Base-by-base conservation (phyloP, 1,284 basidiomycete species). In the Grifola frondosa region DNA sequence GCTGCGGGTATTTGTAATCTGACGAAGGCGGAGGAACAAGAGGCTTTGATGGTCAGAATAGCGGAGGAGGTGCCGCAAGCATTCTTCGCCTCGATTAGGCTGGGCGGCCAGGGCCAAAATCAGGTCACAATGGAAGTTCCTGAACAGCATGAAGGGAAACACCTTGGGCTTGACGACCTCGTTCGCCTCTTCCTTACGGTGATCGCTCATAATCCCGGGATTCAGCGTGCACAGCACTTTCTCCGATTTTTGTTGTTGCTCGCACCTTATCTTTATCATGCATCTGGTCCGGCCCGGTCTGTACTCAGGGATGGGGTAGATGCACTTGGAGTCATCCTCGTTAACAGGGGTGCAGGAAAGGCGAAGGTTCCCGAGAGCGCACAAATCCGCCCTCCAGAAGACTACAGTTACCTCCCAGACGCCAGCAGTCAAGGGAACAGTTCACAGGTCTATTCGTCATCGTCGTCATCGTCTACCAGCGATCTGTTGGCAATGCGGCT, bases 131-230 rank as follows among this genome's bases (percentile, higher is more conserved):
- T 79, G 46, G 69, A 75, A 30, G 66, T 79, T 38, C 79, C 72
- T 1, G 77, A 86, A 32, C 77, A 82, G 57, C 83, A 84, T 47
- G 82, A 84, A 58, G 70, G 71, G 22, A 72, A 70, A 46, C 63
- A 73, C 2, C 73, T 91, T 17, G 71, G 71, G 8, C 71, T 81
- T 49, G 84, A 85, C 45, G 76, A 91, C 55, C 73, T 91, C 30
- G 76, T 88, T 24, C 76, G 80, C 19, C 71, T 91, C 11, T 80
- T 90, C 56, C 71, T 91, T 23, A 91, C 88, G 3, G 83, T 90
- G 47, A 88, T 91, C 42, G 87, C 86, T 3, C 83, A 89, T 49
- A 84, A 89, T 59, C 75, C 84, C 9, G 71, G 76, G 1, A 80
- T 81, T 32, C 62, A 73, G 17, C 78, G 86, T 17, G 82, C 85